Percentiles rank a stretch among this genome's conserved stretches.
These are phyloP conservation scores for Colletotrichum siamense DNA, from an alignment of 2,329 filamentous ascomycete genomes.

Conservation along the genomic window DNA sequence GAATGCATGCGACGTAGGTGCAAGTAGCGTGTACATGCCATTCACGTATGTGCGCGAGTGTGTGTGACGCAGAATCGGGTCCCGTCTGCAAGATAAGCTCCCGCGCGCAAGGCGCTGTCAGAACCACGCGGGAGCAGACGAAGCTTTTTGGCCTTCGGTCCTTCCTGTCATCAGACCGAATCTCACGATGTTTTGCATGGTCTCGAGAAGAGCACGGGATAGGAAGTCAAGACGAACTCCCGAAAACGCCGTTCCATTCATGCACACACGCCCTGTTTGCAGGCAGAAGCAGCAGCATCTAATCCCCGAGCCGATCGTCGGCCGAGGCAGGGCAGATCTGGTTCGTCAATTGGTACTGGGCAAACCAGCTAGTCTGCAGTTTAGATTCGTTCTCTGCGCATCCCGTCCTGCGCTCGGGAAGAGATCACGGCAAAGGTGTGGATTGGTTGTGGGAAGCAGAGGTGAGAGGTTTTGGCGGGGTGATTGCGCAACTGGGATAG, in stretches of 20 bases:
- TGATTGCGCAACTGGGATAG: background rate
- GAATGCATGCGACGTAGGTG: background rate
- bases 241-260: background rate
- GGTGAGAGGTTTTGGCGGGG: background rate
- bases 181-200: background rate
- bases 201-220: background rate
- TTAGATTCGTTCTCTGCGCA: background rate
- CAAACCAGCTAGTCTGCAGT: background rate
- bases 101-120: background rate
- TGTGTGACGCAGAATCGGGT: background rate
- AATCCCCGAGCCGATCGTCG: slow-evolving; percentile 1
- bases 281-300: background rate
- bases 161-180: no score
- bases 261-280: background rate
- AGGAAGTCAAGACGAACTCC: background rate
- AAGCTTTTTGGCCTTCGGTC: background rate
- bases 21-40: background rate
- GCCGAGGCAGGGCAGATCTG: background rate
- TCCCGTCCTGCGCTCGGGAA: background rate
- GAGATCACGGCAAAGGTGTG: background rate
- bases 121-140: background rate
- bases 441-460: background rate
- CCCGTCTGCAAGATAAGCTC: background rate
- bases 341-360: background rate
- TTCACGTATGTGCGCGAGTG: background rate